phyloP scores from a whole-genome alignment of 345 rosid species.

The Nephelium lappaceum region DNA sequence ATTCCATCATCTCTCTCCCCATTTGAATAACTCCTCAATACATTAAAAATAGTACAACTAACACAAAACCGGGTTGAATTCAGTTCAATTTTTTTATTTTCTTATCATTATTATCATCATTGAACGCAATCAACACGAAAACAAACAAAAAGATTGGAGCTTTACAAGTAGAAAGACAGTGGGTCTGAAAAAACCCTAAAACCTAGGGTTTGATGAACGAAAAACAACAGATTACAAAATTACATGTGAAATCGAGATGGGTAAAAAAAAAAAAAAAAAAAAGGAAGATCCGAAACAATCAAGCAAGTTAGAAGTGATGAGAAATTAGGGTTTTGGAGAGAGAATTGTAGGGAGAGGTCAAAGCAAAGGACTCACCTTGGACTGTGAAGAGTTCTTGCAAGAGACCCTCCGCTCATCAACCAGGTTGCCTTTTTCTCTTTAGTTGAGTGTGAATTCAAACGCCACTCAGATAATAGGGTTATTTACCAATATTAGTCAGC shows the following conservation, averaged over 20 bases:
- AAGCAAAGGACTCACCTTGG: constrained; percentile 46
- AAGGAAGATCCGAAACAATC: constrained; percentile 21
- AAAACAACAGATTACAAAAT: not conserved
- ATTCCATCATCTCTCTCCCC: not conserved
- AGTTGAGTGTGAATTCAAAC: not conserved
- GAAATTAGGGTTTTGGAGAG: constrained; percentile 13
- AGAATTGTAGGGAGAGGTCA: not conserved
- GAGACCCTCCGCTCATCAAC: constrained; percentile 16
- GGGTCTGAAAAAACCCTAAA: not conserved
- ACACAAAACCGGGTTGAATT: not conserved
- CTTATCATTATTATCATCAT: not conserved
- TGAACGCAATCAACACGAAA: not conserved
- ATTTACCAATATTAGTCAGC: constrained; percentile 4
- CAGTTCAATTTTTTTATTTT: not conserved
- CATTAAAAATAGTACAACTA: not conserved
- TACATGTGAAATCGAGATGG: not conserved
- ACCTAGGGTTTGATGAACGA: not conserved
- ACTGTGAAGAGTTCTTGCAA: constrained; percentile 25
- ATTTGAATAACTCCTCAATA: not conserved
- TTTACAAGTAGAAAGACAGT: not conserved
- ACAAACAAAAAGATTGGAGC: not conserved
- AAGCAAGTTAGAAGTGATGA: not conserved
- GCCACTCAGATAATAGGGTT: not conserved
- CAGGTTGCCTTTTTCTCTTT: not conserved
- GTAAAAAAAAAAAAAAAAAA: not conserved